Evolutionary conservation across 2,329 filamentous ascomycete species (phyloP).

Genomic region (Exserohilum rostratum): DNA sequence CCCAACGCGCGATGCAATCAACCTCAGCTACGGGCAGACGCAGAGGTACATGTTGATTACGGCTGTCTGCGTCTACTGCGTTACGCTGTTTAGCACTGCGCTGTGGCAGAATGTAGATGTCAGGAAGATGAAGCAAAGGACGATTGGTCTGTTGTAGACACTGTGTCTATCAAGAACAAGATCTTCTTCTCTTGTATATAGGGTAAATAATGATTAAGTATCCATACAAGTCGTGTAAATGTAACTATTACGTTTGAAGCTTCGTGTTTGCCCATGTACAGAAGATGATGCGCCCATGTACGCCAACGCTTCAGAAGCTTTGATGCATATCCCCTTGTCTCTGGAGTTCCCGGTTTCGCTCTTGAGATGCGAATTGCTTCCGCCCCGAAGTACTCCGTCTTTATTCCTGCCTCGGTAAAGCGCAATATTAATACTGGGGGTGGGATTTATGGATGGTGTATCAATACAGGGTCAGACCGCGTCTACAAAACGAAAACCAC

Average conservation of each 20-base stretch:
- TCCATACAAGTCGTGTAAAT: neutral
- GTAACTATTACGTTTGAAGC: too few relatives aligned
- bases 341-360: too few relatives aligned
- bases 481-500: neutral
- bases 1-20: conserved; percentile 54
- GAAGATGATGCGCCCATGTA: too few relatives aligned
- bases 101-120: conserved; percentile 42
- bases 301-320: too few relatives aligned
- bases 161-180: neutral
- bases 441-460: too few relatives aligned
- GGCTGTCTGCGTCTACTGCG: conserved; percentile 37
- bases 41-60: conserved; percentile 48
- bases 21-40: conserved; percentile 44
- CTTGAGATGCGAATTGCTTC: too few relatives aligned
- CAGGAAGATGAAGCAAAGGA: conserved; percentile 42
- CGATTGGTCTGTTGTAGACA: conserved; percentile 37
- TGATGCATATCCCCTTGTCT: too few relatives aligned
- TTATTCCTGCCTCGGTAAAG: too few relatives aligned
- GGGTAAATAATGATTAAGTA: neutral
- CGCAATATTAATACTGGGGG: too few relatives aligned
- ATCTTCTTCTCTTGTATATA: neutral
- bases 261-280: too few relatives aligned
- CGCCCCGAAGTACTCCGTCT: too few relatives aligned
- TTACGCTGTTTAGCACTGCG: conserved; percentile 30
- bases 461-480: too few relatives aligned